Conservation (phyloP, 176 grass and related monocot species). For the Otatea glauca region DNA sequence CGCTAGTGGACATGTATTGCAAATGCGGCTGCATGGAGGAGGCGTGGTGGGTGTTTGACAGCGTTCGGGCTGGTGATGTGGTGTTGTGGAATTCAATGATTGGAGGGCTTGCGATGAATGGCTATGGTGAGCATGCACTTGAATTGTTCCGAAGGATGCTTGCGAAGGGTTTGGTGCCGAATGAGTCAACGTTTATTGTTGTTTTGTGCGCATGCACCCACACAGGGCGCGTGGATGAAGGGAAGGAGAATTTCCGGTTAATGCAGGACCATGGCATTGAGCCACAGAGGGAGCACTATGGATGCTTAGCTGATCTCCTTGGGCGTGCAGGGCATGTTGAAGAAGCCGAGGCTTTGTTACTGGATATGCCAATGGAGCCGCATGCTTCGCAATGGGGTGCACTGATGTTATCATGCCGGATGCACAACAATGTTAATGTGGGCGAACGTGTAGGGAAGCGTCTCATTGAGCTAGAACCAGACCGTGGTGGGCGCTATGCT, state of each 20-base stretch:
- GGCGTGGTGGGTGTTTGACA: conserved; percentile 48
- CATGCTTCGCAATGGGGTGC: conserved; percentile 74
- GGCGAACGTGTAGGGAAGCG: conserved; percentile 58
- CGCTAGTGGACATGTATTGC: conserved; percentile 72
- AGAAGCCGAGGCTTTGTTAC: conserved; percentile 56
- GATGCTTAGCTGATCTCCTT: conserved; percentile 68
- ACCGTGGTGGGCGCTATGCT: conserved; percentile 67
- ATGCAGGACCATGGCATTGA: conserved; percentile 48
- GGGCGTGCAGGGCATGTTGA: conserved; percentile 51
- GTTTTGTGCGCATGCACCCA: conserved; percentile 67
- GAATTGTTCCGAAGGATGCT: conserved; percentile 55
- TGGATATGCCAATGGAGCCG: conserved; percentile 72
- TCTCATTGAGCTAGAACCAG: conserved; percentile 64
- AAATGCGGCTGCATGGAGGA: conserved; percentile 68
- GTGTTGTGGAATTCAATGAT: conserved; percentile 76
- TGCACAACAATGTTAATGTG: conserved; percentile 55
- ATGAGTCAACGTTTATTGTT: conserved; percentile 56
- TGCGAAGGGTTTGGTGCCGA: conserved; percentile 45
- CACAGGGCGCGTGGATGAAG: conserved; percentile 54
- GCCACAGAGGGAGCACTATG: conserved; percentile 70
- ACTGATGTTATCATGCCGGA: conserved; percentile 62
- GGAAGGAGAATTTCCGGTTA: conserved; percentile 53
- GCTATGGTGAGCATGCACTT: conserved; percentile 41
- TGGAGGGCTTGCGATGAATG: conserved; percentile 64
- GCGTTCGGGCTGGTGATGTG: conserved; percentile 39